Base-by-base conservation (phyloP, 352 stramenopile genomes). In the Phytophthora quininea region DNA sequence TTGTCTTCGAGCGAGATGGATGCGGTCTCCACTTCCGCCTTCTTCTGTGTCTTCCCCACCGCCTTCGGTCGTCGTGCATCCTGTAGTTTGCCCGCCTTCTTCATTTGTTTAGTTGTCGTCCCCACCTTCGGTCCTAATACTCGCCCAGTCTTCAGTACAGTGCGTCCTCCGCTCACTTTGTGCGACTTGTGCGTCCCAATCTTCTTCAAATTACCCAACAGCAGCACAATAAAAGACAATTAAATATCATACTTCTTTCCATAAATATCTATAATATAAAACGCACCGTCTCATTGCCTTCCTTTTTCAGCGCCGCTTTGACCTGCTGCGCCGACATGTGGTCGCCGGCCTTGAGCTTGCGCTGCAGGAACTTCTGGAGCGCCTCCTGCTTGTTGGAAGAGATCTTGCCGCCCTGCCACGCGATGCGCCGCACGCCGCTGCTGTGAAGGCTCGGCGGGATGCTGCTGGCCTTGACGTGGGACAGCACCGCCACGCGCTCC, bases 321-420 rank as follows among this genome's bases (percentile, higher is more conserved):
- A 85, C 72, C 67, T 92, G 82, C 55, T 74, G 59, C 29, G 79
- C 55, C 61, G 79, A 78, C 47, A 86, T 69, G 38, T 80, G 61
- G 58, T 78, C 75, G 45, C 78, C 76, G 6, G 70, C 62, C 24
- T 59, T 73, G 30, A 89, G 58, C 66, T 96, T 96, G 62, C 88
- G 82, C 72, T 90, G 76, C 58, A 90, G 83, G 55, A 96, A 96
- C 66, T 96, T 96, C 61, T 79, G 84, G 76, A 96, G 73, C 33
- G 88, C 88, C 66, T 95, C 86, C 55, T 86, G 82, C 70, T 96
- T 96, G 66, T 96, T 96, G 48, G 82, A 93, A 15, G 79, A 79
- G 47, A 96, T 90, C 57, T 90, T 93, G 42, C 88, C 88, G 38
- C 88, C 88, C 4, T 80, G 80, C 88, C 88, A 96, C 24, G 88